Percentiles rank a stretch among this genome's conserved stretches.
Evolutionary conservation across 1,284 basidiomycete genomes (phyloP).

Genomic region (Cutaneotrichosporon sp.): DNA sequence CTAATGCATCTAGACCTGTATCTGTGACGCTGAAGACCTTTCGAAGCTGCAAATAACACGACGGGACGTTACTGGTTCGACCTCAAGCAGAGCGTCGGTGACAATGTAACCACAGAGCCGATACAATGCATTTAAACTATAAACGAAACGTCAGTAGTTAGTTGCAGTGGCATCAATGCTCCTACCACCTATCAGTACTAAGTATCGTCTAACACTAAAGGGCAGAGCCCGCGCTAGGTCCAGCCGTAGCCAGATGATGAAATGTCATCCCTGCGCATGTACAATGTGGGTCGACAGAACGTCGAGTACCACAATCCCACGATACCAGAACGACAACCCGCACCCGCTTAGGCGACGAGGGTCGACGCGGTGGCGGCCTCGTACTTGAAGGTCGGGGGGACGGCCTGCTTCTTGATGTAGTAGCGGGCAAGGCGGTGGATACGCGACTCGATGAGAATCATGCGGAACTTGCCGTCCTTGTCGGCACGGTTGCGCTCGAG

Average conservation of each 20-base stretch:
- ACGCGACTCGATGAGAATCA: slow-evolving; percentile 96
- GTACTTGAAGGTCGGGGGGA: slow-evolving; percentile 97
- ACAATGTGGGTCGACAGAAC: neutral
- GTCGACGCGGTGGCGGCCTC: slow-evolving; percentile 82
- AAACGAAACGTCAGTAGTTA: slow-evolving; percentile 2
- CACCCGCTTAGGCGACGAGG: slow-evolving; percentile 46
- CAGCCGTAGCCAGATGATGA: slow-evolving; percentile 12
- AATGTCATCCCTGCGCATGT: slow-evolving; percentile 10
- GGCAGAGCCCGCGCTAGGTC: slow-evolving; percentile 10
- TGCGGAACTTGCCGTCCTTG: slow-evolving; percentile 95
- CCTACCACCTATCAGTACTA: slow-evolving; percentile 1
- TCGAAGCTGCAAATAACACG: no score
- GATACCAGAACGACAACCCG: no score
- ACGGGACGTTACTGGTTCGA: no score
- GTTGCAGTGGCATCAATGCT: neutral
- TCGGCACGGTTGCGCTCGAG: slow-evolving; percentile 97
- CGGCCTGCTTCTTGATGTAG: slow-evolving; percentile 98
- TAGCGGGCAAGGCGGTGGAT: slow-evolving; percentile 94
- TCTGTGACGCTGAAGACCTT: neutral
- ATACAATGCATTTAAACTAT: neutral
- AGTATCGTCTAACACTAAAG: slow-evolving; percentile 3
- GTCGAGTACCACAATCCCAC: neutral
- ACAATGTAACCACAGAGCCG: neutral
- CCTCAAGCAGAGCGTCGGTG: no score
- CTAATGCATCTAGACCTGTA: neutral